phyloP scores from a whole-genome alignment of 805 yeast genomes.

The Zygoascus biomembranicola region DNA sequence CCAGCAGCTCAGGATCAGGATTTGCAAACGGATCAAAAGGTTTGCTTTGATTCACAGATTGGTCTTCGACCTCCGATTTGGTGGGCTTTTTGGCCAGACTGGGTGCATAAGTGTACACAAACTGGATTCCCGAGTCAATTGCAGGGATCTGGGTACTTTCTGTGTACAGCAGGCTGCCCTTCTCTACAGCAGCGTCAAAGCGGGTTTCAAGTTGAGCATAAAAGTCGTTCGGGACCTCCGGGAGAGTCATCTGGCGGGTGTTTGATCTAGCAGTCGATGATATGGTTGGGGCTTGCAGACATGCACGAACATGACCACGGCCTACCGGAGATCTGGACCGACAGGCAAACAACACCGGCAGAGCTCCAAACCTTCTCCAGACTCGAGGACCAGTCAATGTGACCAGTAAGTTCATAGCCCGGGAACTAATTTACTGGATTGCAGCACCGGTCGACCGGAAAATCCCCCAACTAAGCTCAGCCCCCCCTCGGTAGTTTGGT shows the following conservation, averaged over 20 bases:
- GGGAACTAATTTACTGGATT: too few relatives aligned
- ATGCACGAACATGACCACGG: too few relatives aligned
- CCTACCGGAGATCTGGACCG: too few relatives aligned
- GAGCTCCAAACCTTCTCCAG: too few relatives aligned
- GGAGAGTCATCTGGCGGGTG: neutral
- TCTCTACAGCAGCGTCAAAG: slow-evolving; percentile 37
- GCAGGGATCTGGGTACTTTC: slow-evolving; percentile 35
- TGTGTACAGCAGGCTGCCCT: slow-evolving; percentile 42
- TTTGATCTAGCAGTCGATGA: neutral
- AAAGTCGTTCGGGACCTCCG: neutral
- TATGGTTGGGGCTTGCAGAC: too few relatives aligned
- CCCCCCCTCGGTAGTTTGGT: neutral
- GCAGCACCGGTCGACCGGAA: too few relatives aligned
- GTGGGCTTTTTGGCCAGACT: slow-evolving; percentile 29
- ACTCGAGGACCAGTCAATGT: too few relatives aligned
- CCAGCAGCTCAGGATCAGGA: slow-evolving; percentile 69
- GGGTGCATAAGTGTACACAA: slow-evolving; percentile 30
- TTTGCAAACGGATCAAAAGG: slow-evolving; percentile 59
- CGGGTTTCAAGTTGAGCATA: neutral
- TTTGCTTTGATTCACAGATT: neutral
- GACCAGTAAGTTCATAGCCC: too few relatives aligned
- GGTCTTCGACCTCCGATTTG: slow-evolving; percentile 5
- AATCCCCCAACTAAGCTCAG: neutral
- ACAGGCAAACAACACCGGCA: too few relatives aligned
- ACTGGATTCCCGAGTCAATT: slow-evolving; percentile 27